Conservation (phyloP, 768 basidiomycete genomes). For the Auriculariales sp. region DNA sequence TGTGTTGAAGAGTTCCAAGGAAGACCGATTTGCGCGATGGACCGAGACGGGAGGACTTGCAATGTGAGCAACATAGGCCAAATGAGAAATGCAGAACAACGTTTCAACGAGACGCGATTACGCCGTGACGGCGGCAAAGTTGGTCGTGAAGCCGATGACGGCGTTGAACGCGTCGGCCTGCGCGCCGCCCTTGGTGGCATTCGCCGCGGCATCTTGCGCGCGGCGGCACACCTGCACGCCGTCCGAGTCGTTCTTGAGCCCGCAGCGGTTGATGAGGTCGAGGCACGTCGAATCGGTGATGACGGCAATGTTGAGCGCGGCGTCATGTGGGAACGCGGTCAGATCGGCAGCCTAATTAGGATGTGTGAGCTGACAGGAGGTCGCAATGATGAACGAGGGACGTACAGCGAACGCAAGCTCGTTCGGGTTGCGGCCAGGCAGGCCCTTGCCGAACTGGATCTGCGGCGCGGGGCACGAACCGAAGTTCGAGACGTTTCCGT, state of each 20-base stretch:
- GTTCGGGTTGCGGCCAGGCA: conserved; percentile 19
- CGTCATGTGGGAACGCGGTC: not conserved
- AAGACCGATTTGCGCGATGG: no score
- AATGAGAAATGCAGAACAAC: no score
- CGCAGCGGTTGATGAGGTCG: conserved; percentile 29
- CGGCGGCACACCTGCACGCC: not conserved
- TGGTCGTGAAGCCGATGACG: conserved; percentile 36
- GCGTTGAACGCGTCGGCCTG: conserved; percentile 53
- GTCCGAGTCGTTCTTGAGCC: conserved; percentile 3
- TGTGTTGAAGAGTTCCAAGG: no score
- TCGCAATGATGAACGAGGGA: no score
- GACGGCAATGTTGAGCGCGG: conserved; percentile 9
- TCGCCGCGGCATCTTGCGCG: conserved; percentile 23
- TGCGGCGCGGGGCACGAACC: conserved; percentile 8
- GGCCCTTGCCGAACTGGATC: conserved; percentile 8
- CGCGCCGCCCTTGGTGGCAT: conserved; percentile 26
- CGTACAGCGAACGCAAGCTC: conserved; percentile 7
- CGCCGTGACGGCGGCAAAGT: conserved; percentile 27
- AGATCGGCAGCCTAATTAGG: conserved; percentile 4
- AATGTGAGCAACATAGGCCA: no score
- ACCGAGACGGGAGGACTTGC: no score
- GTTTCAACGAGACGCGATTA: no score
- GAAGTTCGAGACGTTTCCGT: conserved; percentile 1
- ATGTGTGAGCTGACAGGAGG: no score
- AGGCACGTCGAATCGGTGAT: conserved; percentile 9